Conservation (phyloP, 2,329 filamentous ascomycete genomes). For the Penicillium hesseltinei region DNA sequence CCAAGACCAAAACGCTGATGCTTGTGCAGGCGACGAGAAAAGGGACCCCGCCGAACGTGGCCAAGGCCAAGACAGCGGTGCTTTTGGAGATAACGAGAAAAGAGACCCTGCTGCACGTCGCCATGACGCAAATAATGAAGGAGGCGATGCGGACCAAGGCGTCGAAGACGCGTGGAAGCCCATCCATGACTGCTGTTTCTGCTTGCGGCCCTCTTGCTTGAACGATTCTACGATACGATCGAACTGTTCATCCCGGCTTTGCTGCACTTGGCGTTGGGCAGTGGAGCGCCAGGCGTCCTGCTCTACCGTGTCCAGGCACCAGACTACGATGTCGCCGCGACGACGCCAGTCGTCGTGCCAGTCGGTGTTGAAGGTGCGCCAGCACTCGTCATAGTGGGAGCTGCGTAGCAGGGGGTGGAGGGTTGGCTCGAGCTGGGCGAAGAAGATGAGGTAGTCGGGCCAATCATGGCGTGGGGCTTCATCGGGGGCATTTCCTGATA, state of each 20-base stretch:
- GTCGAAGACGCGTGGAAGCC: conserved; percentile 5
- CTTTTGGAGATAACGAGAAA: conserved; percentile 14
- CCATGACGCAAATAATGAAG: conserved; percentile 20
- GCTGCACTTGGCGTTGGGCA: conserved; percentile 23
- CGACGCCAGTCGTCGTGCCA: conserved; percentile 63
- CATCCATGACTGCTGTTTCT: conserved; percentile 15
- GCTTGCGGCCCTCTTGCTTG: conserved; percentile 22
- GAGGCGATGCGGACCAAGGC: conserved; percentile 3
- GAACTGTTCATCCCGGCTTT: conserved; percentile 34
- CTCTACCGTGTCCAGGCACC: conserved; percentile 47
- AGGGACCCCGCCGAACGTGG: not conserved
- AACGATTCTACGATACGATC: conserved; percentile 38
- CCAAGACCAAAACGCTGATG: conserved; percentile 16
- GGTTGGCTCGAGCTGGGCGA: conserved; percentile 55
- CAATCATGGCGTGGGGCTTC: conserved; percentile 34
- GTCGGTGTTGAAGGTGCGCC: conserved; percentile 59
- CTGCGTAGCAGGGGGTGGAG: conserved; percentile 45
- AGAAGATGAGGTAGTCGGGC: conserved; percentile 54
- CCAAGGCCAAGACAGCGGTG: conserved; percentile 8
- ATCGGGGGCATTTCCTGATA: not conserved
- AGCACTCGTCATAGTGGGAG: conserved; percentile 57
- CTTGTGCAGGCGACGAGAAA: conserved; percentile 15
- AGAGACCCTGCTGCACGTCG: conserved; percentile 9
- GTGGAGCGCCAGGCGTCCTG: conserved; percentile 38
- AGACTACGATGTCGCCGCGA: conserved; percentile 62